A percentile compares a stretch with the other conserved stretches of the same genome.
Conservation (phyloP, 345 rosid species). For the Pistacia vera region DNA sequence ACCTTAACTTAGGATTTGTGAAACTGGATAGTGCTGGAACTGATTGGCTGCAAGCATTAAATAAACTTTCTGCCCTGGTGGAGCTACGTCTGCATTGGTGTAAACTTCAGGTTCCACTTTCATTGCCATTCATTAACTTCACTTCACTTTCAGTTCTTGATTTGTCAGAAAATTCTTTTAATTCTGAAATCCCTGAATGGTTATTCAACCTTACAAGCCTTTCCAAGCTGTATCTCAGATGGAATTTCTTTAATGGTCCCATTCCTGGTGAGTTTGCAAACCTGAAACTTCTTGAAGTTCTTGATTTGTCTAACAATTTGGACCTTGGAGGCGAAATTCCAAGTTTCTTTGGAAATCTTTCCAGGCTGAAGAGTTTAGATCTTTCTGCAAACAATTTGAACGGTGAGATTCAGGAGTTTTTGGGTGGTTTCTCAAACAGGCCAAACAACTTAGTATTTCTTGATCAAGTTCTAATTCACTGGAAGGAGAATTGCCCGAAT, state of each 20-base stretch:
- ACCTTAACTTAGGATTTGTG: conserved; percentile 43
- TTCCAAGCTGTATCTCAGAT: conserved; percentile 36
- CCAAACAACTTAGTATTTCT: conserved; percentile 35
- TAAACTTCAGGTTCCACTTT: conserved; percentile 38
- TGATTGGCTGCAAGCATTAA: conserved; percentile 43
- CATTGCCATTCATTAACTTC: conserved; percentile 36
- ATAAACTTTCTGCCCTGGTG: conserved; percentile 36
- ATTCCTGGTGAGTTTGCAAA: conserved; percentile 43
- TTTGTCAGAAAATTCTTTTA: conserved; percentile 52
- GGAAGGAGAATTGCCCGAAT: conserved; percentile 46
- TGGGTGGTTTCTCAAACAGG: conserved; percentile 32
- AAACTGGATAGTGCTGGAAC: conserved; percentile 35
- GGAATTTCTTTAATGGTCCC: conserved; percentile 40
- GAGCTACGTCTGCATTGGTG: conserved; percentile 40
- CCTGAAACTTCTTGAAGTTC: conserved; percentile 30
- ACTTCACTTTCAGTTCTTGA: conserved; percentile 59
- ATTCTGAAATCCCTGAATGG: conserved; percentile 44
- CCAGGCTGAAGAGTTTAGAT: conserved; percentile 39
- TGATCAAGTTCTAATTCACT: conserved; percentile 40
- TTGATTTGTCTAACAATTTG: conserved; percentile 45
- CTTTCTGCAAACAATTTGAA: conserved; percentile 49
- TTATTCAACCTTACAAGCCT: conserved; percentile 56
- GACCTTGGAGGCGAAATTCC: conserved; percentile 44
- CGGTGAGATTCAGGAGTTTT: conserved; percentile 42
- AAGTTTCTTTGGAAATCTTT: conserved; percentile 35